Percentiles rank a stretch among this genome's conserved stretches.
Conservation (phyloP, 306 rosid species). For the Ormosia semicastrata region DNA sequence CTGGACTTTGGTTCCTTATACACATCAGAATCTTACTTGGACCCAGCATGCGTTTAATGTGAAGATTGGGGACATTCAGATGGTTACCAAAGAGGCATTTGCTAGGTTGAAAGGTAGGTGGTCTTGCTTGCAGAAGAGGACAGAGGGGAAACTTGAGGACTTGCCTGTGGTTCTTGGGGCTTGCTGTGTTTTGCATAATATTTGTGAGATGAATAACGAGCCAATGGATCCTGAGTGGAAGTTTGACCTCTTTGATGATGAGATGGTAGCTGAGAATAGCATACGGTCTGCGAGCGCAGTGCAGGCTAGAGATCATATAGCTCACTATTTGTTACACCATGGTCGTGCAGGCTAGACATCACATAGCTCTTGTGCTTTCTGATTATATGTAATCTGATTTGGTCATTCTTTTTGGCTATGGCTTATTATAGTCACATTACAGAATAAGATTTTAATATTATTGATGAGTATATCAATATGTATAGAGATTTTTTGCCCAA, state of each 20-base stretch:
- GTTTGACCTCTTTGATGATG: slow-evolving; percentile 67
- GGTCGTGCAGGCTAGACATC: slow-evolving; percentile 56
- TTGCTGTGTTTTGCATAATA: slow-evolving; percentile 85
- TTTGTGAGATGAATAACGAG: slow-evolving; percentile 72
- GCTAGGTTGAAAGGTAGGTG: slow-evolving; percentile 70
- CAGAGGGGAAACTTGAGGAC: slow-evolving; percentile 80
- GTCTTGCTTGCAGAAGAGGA: slow-evolving; percentile 86
- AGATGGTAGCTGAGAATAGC: slow-evolving; percentile 52
- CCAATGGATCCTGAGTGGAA: slow-evolving; percentile 38
- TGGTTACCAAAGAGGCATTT: slow-evolving; percentile 62
- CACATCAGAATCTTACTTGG: slow-evolving; percentile 66
- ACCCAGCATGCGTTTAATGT: slow-evolving; percentile 70
- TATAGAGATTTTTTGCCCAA: neutral
- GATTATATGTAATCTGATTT: neutral
- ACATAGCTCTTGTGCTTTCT: neutral
- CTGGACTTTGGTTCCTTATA: slow-evolving; percentile 80
- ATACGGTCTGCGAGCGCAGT: slow-evolving; percentile 35
- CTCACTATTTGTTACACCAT: slow-evolving; percentile 74
- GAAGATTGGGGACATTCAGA: slow-evolving; percentile 49
- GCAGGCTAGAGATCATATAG: slow-evolving; percentile 70
- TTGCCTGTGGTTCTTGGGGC: slow-evolving; percentile 81
- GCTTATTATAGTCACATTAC: slow-evolving; percentile 11
- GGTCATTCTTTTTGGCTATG: slow-evolving; percentile 47
- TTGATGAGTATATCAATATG: neutral
- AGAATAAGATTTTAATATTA: slow-evolving; percentile 18